A percentile compares a stretch with the other conserved stretches of the same genome.
phyloP scores from a whole-genome alignment of 2,329 filamentous ascomycete genomes.

The Claviceps africana region DNA sequence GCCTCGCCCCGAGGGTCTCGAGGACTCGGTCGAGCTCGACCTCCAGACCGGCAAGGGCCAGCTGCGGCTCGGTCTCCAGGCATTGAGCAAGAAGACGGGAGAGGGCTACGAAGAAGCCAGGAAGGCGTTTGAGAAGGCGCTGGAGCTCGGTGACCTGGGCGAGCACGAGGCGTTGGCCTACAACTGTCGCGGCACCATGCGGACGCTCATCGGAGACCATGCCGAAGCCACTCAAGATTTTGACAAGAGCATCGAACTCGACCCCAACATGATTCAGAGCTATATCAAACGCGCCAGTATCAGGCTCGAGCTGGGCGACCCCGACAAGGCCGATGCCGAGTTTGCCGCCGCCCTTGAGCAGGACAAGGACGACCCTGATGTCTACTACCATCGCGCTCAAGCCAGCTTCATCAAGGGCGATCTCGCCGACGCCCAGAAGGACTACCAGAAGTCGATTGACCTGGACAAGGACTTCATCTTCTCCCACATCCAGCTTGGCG shows the following conservation, averaged over 20 bases:
- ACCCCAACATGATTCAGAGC: conserved; percentile 80
- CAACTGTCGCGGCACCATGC: conserved; percentile 94
- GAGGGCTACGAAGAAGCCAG: conserved; percentile 87
- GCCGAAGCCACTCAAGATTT: conserved; percentile 70
- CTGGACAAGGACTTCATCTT: conserved; percentile 95
- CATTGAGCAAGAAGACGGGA: conserved; percentile 72
- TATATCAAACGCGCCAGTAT: conserved; percentile 99
- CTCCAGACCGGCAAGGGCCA: conserved; percentile 73
- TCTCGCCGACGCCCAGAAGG: conserved; percentile 84
- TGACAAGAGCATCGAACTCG: conserved; percentile 82
- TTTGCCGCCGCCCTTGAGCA: conserved; percentile 76
- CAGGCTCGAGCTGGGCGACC: conserved; percentile 82
- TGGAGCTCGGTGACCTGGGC: conserved; percentile 67
- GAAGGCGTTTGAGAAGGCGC: conserved; percentile 70
- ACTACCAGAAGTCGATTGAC: conserved; percentile 99
- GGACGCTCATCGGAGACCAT: conserved; percentile 81
- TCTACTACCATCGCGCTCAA: conserved; percentile 98
- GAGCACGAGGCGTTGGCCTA: conserved; percentile 82
- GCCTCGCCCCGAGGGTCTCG: conserved; percentile 65
- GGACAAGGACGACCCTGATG: conserved; percentile 82
- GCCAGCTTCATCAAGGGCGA: conserved; percentile 95
- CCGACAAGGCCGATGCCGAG: conserved; percentile 74
- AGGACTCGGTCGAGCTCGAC: conserved; percentile 63
- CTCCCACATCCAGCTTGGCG: conserved; percentile 96
- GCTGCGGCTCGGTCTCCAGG: conserved; percentile 67